Evolutionary conservation across 768 basidiomycete species (phyloP), one percentile per base, ranked within the genome.

Genomic region (Terana coerulea): DNA sequence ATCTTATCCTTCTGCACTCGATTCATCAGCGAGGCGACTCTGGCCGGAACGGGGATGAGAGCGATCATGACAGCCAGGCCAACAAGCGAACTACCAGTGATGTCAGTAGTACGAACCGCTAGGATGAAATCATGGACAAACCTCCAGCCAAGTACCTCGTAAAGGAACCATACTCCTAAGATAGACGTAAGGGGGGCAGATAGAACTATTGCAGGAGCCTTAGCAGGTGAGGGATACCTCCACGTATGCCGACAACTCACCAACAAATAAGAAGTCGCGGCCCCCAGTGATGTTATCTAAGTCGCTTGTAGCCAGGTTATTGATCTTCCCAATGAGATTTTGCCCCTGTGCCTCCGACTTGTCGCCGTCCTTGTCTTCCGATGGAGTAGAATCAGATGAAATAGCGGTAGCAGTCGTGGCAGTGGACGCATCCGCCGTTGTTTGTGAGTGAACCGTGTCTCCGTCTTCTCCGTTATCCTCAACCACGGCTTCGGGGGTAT

Each of bases 271-370:
- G 49, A 60, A 61, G 47, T 63, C 56, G 15, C 60, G 57, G 19
- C 57, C 65, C 8, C 56, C 60, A 6, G 54, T 45, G 44, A 55
- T 34, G 25, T 50, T 68, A 17, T 66, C 64, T 15, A 81, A 59
- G 66, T 91, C 88, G 2, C 81, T 80, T 6, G 86, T 81, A 30
- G 87, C 78, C 6, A 89, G 68, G 48, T 88, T 91, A 62, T 85
- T 91, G 62, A 91, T 83, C 62, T 80, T 87, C 6, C 90, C 88
- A 30, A 83, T 77, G 15, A 88, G 66, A 60, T 84, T 82, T 9
- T 66, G 62, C 40, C 66, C 67, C 22, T 51, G 40, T 14, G 33
- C 36, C 46, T 53, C 37, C n/a, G 50, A 15, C 15, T 24, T 6
- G 4, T 28, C 43, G 14, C 9, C 31, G 3, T 24, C 11, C 28